Percentiles rank a stretch among this genome's conserved stretches.
These are phyloP conservation scores for Urochloa ruziziensis DNA, from an alignment of 176 grass and related monocot genomes.

Conservation along the genomic window DNA sequence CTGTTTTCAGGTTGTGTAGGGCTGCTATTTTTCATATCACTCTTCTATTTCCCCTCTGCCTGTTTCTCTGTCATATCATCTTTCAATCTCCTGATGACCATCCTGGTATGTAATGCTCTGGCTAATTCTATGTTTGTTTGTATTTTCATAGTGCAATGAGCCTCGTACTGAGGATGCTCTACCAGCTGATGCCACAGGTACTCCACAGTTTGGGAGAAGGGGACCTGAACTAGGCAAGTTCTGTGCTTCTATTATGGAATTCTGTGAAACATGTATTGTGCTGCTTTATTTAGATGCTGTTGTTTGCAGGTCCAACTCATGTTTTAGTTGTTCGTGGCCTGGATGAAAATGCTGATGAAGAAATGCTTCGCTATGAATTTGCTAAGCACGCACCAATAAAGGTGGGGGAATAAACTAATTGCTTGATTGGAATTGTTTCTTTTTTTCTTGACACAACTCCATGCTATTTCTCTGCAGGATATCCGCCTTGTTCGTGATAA, in stretches of 20 bases:
- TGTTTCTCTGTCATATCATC: neutral
- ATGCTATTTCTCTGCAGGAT: conserved; percentile 58
- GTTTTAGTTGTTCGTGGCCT: conserved; percentile 97
- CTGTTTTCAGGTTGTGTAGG: conserved; percentile 78
- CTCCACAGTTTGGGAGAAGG: conserved; percentile 61
- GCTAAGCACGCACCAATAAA: conserved; percentile 93
- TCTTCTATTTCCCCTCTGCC: too few species aligned
- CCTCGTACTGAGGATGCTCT: conserved; percentile 85
- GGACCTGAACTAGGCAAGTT: conserved; percentile 79
- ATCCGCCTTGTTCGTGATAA: conserved; percentile 96
- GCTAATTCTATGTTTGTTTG: conserved; percentile 33
- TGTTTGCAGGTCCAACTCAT: conserved; percentile 90
- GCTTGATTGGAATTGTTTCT: neutral
- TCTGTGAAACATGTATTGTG: conserved; percentile 12
- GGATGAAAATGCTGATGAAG: conserved; percentile 97
- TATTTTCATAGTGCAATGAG: conserved; percentile 79
- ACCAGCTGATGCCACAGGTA: conserved; percentile 63
- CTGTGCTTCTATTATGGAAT: conserved; percentile 25
- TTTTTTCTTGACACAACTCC: conserved; percentile 10
- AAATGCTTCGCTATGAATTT: conserved; percentile 99
- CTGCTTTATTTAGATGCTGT: conserved; percentile 25
- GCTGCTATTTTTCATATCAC: neutral
- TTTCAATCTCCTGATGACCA: neutral
- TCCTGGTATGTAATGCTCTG: neutral
- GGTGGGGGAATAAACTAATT: conserved; percentile 42